Evolutionary conservation across 768 basidiomycete species (phyloP).

Genomic region (Tephrocybe sp.): DNA sequence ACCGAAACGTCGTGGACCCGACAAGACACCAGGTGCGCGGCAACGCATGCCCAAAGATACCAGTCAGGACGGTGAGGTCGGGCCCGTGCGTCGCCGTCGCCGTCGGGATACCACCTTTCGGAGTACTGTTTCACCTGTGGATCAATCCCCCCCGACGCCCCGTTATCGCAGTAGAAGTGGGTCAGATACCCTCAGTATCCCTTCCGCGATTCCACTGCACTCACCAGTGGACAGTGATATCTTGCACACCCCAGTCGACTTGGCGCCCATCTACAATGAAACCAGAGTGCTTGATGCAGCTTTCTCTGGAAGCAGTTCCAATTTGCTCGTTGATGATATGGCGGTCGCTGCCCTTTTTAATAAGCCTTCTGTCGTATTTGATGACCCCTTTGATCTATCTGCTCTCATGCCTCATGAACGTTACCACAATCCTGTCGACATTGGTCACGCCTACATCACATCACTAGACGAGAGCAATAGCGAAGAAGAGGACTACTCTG

Average conservation of each 20-base stretch:
- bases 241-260: conserved; percentile 13
- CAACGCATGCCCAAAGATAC: conserved; percentile 54
- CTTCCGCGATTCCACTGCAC: conserved; percentile 4
- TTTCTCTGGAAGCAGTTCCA: background rate
- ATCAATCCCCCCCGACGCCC: background rate
- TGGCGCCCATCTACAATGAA: background rate
- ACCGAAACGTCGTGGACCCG: conserved; percentile 81
- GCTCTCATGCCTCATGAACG: conserved; percentile 15
- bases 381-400: conserved; percentile 20
- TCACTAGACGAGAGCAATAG: conserved; percentile 21
- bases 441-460: conserved; percentile 13
- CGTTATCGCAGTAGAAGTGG: conserved; percentile 3
- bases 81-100: conserved; percentile 36
- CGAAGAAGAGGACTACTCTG: conserved; percentile 20
- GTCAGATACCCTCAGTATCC: conserved; percentile 5
- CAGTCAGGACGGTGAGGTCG: conserved; percentile 32
- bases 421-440: conserved; percentile 1
- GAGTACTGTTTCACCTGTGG: conserved; percentile 11
- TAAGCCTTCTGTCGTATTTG: conserved; percentile 5
- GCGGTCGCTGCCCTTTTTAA: background rate
- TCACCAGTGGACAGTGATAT: conserved; percentile 15
- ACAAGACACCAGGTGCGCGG: conserved; percentile 77
- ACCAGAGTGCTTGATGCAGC: background rate
- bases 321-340: background rate
- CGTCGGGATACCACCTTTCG: conserved; percentile 21